Percentiles rank a stretch among this genome's conserved stretches.
phyloP scores from a whole-genome alignment of 176 grass and related monocot genomes.

The Triticum dicoccoides region DNA sequence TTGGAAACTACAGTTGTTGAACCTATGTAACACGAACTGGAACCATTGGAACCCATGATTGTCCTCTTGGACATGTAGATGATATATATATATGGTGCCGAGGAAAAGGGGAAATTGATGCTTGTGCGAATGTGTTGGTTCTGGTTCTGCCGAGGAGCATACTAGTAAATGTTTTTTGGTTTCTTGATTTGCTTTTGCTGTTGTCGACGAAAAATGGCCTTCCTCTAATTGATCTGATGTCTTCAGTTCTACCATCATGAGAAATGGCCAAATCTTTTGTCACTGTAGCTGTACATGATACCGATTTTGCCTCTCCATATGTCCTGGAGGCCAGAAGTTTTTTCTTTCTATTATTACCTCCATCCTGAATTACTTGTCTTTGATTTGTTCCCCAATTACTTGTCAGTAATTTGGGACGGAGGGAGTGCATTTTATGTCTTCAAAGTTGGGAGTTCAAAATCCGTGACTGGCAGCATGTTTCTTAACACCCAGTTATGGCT shows the following conservation, averaged over 20 bases:
- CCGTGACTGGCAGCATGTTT: too few relatives aligned
- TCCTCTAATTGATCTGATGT: conserved; percentile 34
- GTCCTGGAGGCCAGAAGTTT: neutral
- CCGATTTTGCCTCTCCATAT: neutral
- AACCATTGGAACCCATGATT: conserved; percentile 33
- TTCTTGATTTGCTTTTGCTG: conserved; percentile 7
- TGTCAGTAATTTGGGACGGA: too few relatives aligned
- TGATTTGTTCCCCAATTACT: too few relatives aligned
- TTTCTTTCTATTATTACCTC: too few relatives aligned
- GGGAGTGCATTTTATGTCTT: too few relatives aligned
- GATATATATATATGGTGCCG: conserved; percentile 28
- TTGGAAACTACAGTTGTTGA: conserved; percentile 27
- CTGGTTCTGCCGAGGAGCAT: conserved; percentile 8
- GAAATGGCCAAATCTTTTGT: neutral
- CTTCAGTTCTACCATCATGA: conserved; percentile 5
- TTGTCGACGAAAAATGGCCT: conserved; percentile 15
- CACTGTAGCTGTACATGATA: too few relatives aligned
- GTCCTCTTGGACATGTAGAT: conserved; percentile 36
- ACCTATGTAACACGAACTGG: conserved; percentile 13
- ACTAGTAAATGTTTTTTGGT: neutral
- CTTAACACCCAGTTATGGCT: too few relatives aligned
- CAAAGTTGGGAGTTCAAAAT: too few relatives aligned
- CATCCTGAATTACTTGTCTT: too few relatives aligned
- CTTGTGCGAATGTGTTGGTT: neutral
- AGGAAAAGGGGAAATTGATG: conserved; percentile 13